Conservation (phyloP, 768 basidiomycete species). For the Lentinula guzmanii region DNA sequence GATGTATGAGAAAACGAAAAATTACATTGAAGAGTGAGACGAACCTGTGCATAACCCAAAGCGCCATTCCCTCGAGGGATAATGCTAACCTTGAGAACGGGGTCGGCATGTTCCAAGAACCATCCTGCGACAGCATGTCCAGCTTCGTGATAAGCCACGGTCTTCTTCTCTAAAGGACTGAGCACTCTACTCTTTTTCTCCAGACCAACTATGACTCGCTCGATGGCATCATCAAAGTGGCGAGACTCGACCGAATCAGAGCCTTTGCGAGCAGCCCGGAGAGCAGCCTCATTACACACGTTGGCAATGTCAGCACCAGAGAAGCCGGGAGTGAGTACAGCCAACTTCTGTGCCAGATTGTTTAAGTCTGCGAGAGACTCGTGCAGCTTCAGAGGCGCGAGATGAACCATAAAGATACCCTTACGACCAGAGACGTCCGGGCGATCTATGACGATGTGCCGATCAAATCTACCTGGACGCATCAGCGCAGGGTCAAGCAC, state of each 20-base stretch:
- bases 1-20: neutral
- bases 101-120: constrained; percentile 97
- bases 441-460: constrained; percentile 91
- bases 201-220: constrained; percentile 94
- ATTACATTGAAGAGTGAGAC: constrained; percentile 5
- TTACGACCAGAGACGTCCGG: constrained; percentile 92
- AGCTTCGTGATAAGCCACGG: constrained; percentile 98
- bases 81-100: constrained; percentile 95
- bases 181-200: constrained; percentile 94
- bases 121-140: constrained; percentile 98
- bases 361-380: constrained; percentile 43
- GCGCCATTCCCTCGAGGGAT: constrained; percentile 96
- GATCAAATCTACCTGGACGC: constrained; percentile 96
- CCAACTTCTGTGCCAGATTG: constrained; percentile 83
- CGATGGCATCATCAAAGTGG: constrained; percentile 97
- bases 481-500: constrained; percentile 93
- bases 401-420: constrained; percentile 92
- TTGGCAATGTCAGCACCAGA: constrained; percentile 99
- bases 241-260: constrained; percentile 73
- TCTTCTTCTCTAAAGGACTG: constrained; percentile 95
- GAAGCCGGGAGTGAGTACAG: constrained; percentile 95
- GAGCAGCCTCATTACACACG: constrained; percentile 95
- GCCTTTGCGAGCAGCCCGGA: constrained; percentile 85
- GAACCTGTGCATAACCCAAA: constrained; percentile 91
- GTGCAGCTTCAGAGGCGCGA: constrained; percentile 73